Base-by-base conservation (phyloP, 805 yeast genomes). In the Yarrowia sp. region DNA sequence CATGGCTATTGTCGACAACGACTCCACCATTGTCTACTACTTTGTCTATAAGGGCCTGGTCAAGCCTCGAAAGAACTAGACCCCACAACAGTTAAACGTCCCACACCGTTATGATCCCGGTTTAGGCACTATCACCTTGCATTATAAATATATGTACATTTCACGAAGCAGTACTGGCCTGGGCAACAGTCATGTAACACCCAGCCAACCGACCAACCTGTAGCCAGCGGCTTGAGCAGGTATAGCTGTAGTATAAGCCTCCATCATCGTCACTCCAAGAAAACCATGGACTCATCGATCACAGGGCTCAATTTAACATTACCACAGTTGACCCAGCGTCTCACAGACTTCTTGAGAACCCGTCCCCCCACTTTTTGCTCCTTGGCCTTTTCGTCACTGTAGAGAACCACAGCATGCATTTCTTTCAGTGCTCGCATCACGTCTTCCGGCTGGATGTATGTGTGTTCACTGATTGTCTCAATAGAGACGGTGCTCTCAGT, bases 1-100 rank as follows among this genome's bases (percentile, higher is more conserved):
- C 2, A 76, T 78, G 79, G 81, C 79, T 4, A 71, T 78, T 75
- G 72, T 75, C n/a, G 74, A 80, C 9, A 70, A 73, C 35, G 81
- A 78, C 65, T 75, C 79, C 2, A 78, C 81, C 3, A 75, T 79
- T 61, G 82, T 81, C 5, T 78, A 77, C 67, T 78, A 78, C 64
- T 69, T 79, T 41, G 75, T 78, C 26, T 73, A 78, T 64, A 68
- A 72, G 28, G 80, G 79, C 3, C 68, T 78, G 32, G 74, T 73
- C 32, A 72, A 70, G 64, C 81, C 81, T 7, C 67, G 79, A 28
- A 76, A 74, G 65, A 77, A 78, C 65, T 77, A 66, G 58, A 16
- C 26, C 8, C 4, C n/a, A 14, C 35, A 11, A 21, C 7, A 17
- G 9, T 8, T n/a, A n/a, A 16, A 41, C 52, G 28, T 30, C 52